Evolutionary conservation across 2,329 filamentous ascomycete genomes (phyloP).

Genomic region (Chalara sp.): DNA sequence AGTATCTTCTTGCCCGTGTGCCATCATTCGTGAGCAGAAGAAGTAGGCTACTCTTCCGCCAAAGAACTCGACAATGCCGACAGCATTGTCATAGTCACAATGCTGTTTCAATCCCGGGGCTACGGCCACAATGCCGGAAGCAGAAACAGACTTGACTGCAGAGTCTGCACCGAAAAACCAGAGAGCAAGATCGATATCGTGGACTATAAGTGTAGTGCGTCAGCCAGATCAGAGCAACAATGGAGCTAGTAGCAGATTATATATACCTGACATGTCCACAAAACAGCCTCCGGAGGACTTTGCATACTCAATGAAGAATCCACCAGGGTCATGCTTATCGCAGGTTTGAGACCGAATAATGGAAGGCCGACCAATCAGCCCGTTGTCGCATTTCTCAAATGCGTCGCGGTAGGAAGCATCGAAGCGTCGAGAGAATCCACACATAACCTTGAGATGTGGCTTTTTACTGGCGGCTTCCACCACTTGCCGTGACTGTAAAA

Average conservation of each 20-base stretch:
- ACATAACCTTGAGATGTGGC: too few relatives aligned
- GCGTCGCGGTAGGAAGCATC: too few relatives aligned
- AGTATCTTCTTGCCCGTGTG: slow-evolving; percentile 58
- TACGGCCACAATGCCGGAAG: slow-evolving; percentile 50
- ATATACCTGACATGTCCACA: slow-evolving; percentile 61
- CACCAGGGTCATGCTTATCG: too few relatives aligned
- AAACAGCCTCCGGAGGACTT: slow-evolving; percentile 60
- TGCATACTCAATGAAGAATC: slow-evolving; percentile 62
- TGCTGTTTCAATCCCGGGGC: slow-evolving; percentile 48
- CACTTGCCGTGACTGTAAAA: too few relatives aligned
- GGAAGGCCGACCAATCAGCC: too few relatives aligned
- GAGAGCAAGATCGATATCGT: slow-evolving; percentile 59
- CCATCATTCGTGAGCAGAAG: slow-evolving; percentile 61
- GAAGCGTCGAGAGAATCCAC: too few relatives aligned
- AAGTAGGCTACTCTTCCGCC: slow-evolving; percentile 56
- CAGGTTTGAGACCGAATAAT: too few relatives aligned
- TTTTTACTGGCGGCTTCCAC: too few relatives aligned
- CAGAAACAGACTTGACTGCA: slow-evolving; percentile 46
- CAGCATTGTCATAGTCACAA: slow-evolving; percentile 54
- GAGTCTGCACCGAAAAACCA: slow-evolving; percentile 54
- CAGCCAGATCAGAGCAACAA: too few relatives aligned
- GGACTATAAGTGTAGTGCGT: too few relatives aligned
- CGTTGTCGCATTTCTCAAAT: too few relatives aligned
- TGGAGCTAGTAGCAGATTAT: too few relatives aligned
- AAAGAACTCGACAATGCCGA: slow-evolving; percentile 60